phyloP scores from a whole-genome alignment of 2,329 filamentous ascomycete genomes.

The Dendryphion nanum region DNA sequence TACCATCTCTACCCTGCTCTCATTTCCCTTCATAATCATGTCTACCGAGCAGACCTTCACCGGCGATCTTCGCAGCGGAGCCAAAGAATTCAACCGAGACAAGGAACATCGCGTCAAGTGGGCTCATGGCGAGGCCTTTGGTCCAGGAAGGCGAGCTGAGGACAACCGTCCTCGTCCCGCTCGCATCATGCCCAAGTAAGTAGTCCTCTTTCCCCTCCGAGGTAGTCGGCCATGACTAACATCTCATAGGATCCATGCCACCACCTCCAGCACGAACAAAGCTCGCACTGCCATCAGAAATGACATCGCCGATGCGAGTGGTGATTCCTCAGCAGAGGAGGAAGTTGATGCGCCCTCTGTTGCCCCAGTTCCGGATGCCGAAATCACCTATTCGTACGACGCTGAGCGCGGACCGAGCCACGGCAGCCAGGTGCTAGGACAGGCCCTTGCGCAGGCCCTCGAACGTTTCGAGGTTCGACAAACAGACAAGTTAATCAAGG shows the following conservation, averaged over 20 bases:
- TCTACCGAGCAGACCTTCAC: constrained; percentile 48
- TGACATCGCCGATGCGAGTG: constrained; percentile 43
- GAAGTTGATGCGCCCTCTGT: constrained; percentile 45
- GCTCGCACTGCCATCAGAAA: constrained; percentile 40
- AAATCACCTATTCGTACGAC: constrained; percentile 56
- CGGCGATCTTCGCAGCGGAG: constrained; percentile 54
- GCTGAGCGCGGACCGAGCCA: constrained; percentile 48
- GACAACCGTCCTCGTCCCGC: constrained; percentile 37
- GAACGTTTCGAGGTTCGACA: constrained; percentile 60
- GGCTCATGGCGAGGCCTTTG: constrained; percentile 45
- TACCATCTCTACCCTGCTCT: constrained; percentile 4
- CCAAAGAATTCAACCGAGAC: constrained; percentile 53
- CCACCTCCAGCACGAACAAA: constrained; percentile 29
- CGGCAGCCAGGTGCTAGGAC: constrained; percentile 58
- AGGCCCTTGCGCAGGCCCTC: constrained; percentile 57
- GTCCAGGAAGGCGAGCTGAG: constrained; percentile 37
- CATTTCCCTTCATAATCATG: constrained; percentile 33
- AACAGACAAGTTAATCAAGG: constrained; percentile 60
- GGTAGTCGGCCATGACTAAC: constrained; percentile 11
- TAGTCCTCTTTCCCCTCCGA: background rate
- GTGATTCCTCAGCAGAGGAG: constrained; percentile 45
- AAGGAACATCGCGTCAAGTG: constrained; percentile 52
- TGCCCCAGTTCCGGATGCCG: constrained; percentile 47
- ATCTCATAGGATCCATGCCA: constrained; percentile 17
- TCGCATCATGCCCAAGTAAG: constrained; percentile 33